Evolutionary conservation across 208 protist species (phyloP), one percentile per base, ranked within the genome.

Genomic region (Trypanosoma avium): DNA sequence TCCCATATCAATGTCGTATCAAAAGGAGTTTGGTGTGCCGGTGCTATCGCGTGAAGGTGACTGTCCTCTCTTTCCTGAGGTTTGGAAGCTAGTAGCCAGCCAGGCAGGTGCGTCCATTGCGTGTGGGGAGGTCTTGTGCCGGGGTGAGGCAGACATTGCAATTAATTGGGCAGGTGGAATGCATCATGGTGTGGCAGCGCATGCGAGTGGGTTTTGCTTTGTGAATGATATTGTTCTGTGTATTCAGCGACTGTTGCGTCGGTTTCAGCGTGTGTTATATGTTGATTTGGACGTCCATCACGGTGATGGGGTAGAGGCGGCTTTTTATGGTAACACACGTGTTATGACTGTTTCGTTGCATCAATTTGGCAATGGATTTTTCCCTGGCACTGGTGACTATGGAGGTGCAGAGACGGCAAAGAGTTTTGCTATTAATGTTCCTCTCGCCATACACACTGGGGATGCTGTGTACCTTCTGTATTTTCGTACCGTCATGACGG

Each of bases 251-350:
- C 84, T 99, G n/a, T 84, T 99, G 35, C 99, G 98, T 22, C 61
- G 75, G 47, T 90, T 82, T 50, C 93, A 97, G 60, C 82, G 98
- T 40, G 98, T 99, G n/a, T 75, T 99, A 7, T 99, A 99, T 84
- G 92, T 99, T 36, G 99, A 99, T 77, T 98, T 99, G 53, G 99
- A 99, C 73, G 97, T 99, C 58, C 99, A 99, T 75, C 99, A 99
- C 76, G 99, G 99, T 27, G 99, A 99, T 70, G 99, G 99, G 42
- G 98, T 99, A 8, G 95, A 99, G 70, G 96, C 96, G 48, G 99
- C 99, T 6, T 99, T 99, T 68, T 99, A 99, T 75, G 92, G 86
- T 17, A 99, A 98, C n/a, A 88, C 99, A 49, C 82, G 98, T n/a
- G 99, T 99, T n/a, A 97, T 99, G 90, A 99, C 98, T 4, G 78